Conservation (phyloP, 2,329 filamentous ascomycete species). For the Fusarium irregulare region DNA sequence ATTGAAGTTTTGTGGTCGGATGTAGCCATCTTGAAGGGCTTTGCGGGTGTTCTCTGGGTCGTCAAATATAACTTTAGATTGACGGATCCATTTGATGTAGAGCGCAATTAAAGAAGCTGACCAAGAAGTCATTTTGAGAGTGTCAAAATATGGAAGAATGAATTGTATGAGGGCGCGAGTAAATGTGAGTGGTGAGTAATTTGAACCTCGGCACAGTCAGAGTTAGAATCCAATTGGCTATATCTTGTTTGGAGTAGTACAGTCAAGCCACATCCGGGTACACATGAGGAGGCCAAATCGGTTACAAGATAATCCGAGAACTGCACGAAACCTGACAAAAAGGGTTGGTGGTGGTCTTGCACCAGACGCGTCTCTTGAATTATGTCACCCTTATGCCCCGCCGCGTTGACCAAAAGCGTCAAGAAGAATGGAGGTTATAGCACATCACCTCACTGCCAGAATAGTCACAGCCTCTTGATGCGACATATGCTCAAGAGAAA, state of each 20-base stretch:
- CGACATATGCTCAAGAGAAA: background rate
- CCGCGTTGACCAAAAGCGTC: too few species aligned
- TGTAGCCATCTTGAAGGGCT: background rate
- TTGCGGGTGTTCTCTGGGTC: background rate
- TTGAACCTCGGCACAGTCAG: background rate
- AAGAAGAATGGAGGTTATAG: too few species aligned
- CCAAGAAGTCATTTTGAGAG: background rate
- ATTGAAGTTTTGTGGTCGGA: background rate
- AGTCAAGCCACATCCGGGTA: background rate
- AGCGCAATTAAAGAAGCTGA: background rate
- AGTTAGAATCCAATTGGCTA: background rate
- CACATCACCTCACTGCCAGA: too few species aligned
- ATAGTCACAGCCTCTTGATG: background rate
- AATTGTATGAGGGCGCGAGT: background rate
- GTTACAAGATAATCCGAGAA: background rate
- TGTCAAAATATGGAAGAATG: background rate
- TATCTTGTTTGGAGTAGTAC: too few species aligned
- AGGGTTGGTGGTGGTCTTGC: background rate
- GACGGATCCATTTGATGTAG: background rate
- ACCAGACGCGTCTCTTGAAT: background rate
- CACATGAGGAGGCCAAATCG: background rate
- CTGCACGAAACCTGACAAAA: background rate
- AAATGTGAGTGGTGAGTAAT: background rate
- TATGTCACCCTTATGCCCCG: background rate
- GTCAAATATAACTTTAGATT: background rate